Conservation (phyloP, 495 filamentous ascomycete species). For the Cudoniella acicularis region DNA sequence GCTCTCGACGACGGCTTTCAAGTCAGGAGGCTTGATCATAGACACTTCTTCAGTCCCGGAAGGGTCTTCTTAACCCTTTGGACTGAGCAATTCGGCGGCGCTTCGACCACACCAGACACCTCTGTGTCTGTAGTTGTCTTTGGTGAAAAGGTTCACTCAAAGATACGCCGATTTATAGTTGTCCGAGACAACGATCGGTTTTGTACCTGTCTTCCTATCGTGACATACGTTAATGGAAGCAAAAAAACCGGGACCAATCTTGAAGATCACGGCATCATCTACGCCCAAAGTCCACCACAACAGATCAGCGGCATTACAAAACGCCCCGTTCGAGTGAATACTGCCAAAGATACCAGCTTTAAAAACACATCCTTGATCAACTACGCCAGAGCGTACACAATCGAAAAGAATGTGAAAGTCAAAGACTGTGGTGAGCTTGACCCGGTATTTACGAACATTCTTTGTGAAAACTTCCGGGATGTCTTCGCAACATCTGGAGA, state of each 20-base stretch:
- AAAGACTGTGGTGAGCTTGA: constrained; percentile 2
- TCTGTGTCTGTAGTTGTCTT: background rate
- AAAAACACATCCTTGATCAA: background rate
- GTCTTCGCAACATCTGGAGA: background rate
- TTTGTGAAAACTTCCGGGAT: background rate
- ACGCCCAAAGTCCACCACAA: background rate
- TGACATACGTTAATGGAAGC: background rate
- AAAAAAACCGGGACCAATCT: background rate
- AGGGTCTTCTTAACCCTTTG: constrained; percentile 6
- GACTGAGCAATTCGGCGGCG: background rate
- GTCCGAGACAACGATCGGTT: background rate
- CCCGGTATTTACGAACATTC: background rate
- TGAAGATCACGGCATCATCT: constrained; percentile 2
- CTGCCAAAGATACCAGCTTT: background rate
- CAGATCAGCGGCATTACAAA: background rate
- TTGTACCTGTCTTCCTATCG: constrained; percentile 1
- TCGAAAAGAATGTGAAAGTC: constrained; percentile 6
- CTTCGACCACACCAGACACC: background rate
- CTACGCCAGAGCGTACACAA: constrained; percentile 2
- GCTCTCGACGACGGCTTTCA: background rate
- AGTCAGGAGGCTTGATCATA: background rate
- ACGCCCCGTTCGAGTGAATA: background rate
- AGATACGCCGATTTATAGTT: constrained; percentile 4
- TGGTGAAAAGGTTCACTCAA: background rate
- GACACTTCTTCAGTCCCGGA: background rate